Base-by-base conservation (phyloP, 805 yeast genomes). In the Yamadazyma sp. region DNA sequence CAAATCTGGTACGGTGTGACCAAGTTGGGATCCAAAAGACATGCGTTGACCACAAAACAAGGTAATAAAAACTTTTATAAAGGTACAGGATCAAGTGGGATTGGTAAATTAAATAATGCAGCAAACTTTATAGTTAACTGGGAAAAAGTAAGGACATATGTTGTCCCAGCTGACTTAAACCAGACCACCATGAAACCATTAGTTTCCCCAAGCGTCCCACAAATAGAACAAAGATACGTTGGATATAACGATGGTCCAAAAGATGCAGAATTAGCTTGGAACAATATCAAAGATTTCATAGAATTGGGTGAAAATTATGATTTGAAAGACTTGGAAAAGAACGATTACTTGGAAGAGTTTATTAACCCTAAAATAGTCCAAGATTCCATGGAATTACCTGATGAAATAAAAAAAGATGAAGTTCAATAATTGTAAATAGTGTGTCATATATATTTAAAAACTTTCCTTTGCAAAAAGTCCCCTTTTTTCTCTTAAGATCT, bases 81-180 rank as follows among this genome's bases (percentile, higher is more conserved):
- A 60, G 99, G 99, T 69, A 93, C 98, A 15, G 77, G 97, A 39
- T 86, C 98, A 4, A 76, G 95, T 3, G 97, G 97, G 59, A 78
- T 87, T 43, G 99, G 99, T 56, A 71, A 69, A 35, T 78, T 82
- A 54, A 83, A 93, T 35, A 68, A 71, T 23, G 73, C 70, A 42
- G 97, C 95, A 35, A 74, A 76, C 15, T 93, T 87, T 60, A 67
- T 76, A 5, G 75, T 93, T 42, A 75, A 86, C 63, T 91, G 95
- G 86, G 60, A 63, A 29, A 87, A 82, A 54, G 98, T 91, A 20
- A 75, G 96, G 51, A 87, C 98, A 0, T 93, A 81, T 60, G 95
- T 86, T 3, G 87, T 80, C 7, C 98, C 98, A 4, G 58, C 65
- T 1, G 66, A 56, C 12, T 50, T 52, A 56, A 40, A 60, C 48